Evolutionary conservation across 2,329 filamentous ascomycete species (phyloP).

Genomic region (Talaromyces sp.): DNA sequence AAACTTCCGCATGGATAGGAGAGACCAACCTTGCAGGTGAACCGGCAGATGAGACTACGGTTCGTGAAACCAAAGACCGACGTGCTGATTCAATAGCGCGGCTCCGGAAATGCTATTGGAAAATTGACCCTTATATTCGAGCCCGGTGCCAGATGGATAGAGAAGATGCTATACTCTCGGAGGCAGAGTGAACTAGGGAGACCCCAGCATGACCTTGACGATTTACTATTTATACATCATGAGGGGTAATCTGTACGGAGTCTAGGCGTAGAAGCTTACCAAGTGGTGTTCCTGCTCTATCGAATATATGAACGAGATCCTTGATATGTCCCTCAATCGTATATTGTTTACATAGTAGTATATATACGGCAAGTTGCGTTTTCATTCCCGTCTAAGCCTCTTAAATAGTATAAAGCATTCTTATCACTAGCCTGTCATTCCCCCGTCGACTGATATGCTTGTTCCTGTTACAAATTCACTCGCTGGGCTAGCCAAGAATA

Average conservation of each 20-base stretch:
- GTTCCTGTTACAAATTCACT: conserved; percentile 17
- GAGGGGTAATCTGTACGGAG: background rate
- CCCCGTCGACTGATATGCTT: conserved; percentile 7
- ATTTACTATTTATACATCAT: background rate
- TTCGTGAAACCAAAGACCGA: background rate
- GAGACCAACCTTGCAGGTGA: background rate
- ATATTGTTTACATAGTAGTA: too few relatives aligned
- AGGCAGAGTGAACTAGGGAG: background rate
- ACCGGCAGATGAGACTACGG: background rate
- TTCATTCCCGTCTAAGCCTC: background rate
- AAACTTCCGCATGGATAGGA: background rate
- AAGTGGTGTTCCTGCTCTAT: background rate
- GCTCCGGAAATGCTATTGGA: background rate
- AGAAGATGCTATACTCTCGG: background rate
- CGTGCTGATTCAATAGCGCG: background rate
- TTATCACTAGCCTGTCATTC: background rate
- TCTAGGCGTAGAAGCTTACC: background rate
- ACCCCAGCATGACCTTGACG: background rate
- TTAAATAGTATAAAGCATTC: background rate
- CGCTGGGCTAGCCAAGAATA: conserved; percentile 19
- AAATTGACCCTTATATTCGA: background rate
- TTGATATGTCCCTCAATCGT: too few relatives aligned
- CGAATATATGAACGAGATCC: background rate
- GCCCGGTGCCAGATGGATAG: background rate
- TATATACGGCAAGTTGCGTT: too few relatives aligned